A percentile compares a stretch with the other conserved stretches of the same genome.
Evolutionary conservation across 257 asterid species (phyloP).

Genomic region (Catharanthus roseus): DNA sequence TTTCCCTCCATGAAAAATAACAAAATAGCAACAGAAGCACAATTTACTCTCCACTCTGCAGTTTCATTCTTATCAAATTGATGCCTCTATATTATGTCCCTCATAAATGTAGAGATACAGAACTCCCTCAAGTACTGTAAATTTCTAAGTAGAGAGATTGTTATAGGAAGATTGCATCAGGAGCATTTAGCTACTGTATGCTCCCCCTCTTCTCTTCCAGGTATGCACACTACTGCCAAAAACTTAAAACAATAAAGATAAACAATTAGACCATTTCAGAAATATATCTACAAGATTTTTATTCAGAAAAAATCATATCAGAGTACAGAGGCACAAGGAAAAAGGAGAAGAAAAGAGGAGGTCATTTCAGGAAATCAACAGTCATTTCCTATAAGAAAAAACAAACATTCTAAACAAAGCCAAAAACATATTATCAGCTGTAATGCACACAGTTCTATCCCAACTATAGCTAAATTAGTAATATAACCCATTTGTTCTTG

Average conservation of each 20-base stretch:
- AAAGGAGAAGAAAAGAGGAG: neutral
- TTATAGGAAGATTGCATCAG: slow-evolving; percentile 78
- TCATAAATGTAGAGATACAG: slow-evolving; percentile 31
- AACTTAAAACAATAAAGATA: neutral
- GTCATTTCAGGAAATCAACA: neutral
- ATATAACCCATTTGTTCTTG: neutral
- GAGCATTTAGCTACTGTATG: slow-evolving; percentile 59
- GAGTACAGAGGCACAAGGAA: neutral
- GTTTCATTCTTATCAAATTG: neutral
- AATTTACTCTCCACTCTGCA: neutral
- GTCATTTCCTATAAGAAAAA: neutral
- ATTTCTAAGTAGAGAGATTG: slow-evolving; percentile 29
- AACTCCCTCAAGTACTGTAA: slow-evolving; percentile 39
- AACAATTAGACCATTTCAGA: neutral
- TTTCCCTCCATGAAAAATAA: neutral
- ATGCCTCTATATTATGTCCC: slow-evolving; percentile 2
- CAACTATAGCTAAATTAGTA: neutral
- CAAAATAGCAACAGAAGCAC: neutral
- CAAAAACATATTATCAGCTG: neutral
- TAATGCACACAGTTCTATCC: neutral
- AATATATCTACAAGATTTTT: neutral
- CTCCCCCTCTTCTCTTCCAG: slow-evolving; percentile 80
- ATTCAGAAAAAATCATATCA: neutral
- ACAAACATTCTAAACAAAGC: neutral
- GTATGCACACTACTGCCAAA: neutral